phyloP scores from a whole-genome alignment of 1,284 basidiomycete genomes.

The Abortiporus biennis region DNA sequence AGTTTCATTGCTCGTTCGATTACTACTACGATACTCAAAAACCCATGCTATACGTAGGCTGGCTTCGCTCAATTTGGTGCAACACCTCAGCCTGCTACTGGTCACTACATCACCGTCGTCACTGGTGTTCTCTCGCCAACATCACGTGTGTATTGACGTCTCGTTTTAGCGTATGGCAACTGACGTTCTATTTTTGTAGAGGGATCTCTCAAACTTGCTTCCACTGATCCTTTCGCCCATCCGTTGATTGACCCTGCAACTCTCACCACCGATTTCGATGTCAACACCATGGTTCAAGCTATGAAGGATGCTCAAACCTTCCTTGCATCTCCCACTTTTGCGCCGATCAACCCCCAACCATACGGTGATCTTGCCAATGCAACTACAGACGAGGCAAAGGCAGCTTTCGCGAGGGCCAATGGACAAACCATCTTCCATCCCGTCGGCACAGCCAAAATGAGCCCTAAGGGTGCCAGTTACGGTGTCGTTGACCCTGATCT shows the following conservation, averaged over 20 bases:
- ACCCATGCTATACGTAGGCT: slow-evolving; percentile 2
- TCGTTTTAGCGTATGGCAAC: neutral
- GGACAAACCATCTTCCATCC: slow-evolving; percentile 19
- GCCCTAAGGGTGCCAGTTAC: slow-evolving; percentile 9
- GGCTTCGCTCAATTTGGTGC: slow-evolving; percentile 10
- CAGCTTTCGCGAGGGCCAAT: slow-evolving; percentile 14
- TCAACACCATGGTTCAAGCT: slow-evolving; percentile 14
- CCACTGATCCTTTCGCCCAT: slow-evolving; percentile 12
- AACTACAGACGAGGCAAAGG: slow-evolving; percentile 17
- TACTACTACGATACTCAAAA: neutral
- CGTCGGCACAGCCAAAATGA: slow-evolving; percentile 20
- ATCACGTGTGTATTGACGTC: slow-evolving; percentile 24
- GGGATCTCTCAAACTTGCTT: slow-evolving; percentile 17
- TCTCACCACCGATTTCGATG: slow-evolving; percentile 13
- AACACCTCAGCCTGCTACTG: slow-evolving; percentile 15
- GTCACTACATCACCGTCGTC: slow-evolving; percentile 23
- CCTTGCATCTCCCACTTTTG: slow-evolving; percentile 12
- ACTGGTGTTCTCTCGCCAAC: slow-evolving; percentile 24
- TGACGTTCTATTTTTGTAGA: slow-evolving; percentile 8
- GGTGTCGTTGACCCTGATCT: slow-evolving; percentile 25
- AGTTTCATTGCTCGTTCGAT: slow-evolving; percentile 1
- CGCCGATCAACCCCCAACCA: slow-evolving; percentile 11
- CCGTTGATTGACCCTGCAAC: slow-evolving; percentile 16
- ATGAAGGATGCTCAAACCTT: slow-evolving; percentile 11
- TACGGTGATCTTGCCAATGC: slow-evolving; percentile 17